These are phyloP conservation scores for Lodderomyces margitis DNA, from an alignment of 1,139 yeast species.

Conservation along the genomic window DNA sequence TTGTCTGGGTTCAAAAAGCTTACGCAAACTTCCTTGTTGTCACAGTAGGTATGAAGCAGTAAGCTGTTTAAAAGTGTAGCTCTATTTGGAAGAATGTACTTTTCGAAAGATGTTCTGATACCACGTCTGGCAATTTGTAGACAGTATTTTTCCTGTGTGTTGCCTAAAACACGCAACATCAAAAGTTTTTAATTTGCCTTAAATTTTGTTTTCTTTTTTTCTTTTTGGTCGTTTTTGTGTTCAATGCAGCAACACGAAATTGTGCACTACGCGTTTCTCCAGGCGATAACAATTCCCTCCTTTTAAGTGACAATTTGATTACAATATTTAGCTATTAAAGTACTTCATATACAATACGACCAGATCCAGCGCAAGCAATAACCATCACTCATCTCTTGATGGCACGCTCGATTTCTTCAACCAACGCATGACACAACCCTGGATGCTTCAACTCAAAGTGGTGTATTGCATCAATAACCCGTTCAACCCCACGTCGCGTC, in stretches of 20 bases:
- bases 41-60: too few species aligned
- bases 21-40: too few species aligned
- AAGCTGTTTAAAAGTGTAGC: too few species aligned
- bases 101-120: too few species aligned
- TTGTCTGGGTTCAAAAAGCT: too few species aligned
- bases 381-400: background rate
- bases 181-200: background rate
- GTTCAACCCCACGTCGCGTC: constrained; percentile 45
- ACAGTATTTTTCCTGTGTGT: too few species aligned
- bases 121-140: too few species aligned
- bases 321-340: too few species aligned
- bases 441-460: constrained; percentile 54
- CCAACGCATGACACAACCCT: constrained; percentile 62
- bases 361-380: too few species aligned
- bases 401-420: constrained; percentile 45
- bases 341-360: too few species aligned
- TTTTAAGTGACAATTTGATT: too few species aligned
- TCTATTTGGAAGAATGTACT: too few species aligned
- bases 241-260: background rate
- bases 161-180: background rate
- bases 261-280: background rate
- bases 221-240: background rate
- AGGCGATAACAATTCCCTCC: background rate
- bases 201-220: background rate
- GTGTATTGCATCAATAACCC: constrained; percentile 35